Percentiles rank a stretch among this genome's conserved stretches.
Evolutionary conservation across 1,139 yeast genomes (phyloP).

Genomic region (Chernovozyma sophiae-reginae): DNA sequence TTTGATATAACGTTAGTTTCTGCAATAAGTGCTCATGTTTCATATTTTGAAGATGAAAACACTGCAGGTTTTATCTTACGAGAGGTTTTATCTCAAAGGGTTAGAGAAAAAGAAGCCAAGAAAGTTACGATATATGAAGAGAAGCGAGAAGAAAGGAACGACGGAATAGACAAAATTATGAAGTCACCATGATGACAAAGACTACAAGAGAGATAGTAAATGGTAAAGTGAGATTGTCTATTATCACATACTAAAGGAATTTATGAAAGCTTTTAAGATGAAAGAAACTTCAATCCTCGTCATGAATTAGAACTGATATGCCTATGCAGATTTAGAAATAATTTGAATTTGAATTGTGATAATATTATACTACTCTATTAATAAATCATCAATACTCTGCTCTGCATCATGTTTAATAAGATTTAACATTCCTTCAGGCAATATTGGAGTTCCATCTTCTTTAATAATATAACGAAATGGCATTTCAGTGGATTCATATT

Average conservation of each 20-base stretch:
- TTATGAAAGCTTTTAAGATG: too few relatives aligned
- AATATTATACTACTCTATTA: slow-evolving; percentile 18
- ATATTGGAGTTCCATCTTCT: slow-evolving; percentile 61
- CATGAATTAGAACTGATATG: too few relatives aligned
- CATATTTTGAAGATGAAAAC: slow-evolving; percentile 84
- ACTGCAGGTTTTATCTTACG: slow-evolving; percentile 74
- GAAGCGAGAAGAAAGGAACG: slow-evolving; percentile 1
- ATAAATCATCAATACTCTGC: slow-evolving; percentile 64
- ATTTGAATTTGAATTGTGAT: too few relatives aligned
- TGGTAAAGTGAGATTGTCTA: too few relatives aligned
- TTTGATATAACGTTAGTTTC: slow-evolving; percentile 75
- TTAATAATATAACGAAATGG: slow-evolving; percentile 87
- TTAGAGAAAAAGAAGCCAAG: slow-evolving; percentile 19
- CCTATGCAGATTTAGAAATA: too few relatives aligned
- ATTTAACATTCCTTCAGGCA: slow-evolving; percentile 89
- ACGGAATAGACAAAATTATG: background rate
- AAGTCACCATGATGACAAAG: too few relatives aligned
- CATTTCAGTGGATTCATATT: slow-evolving; percentile 94
- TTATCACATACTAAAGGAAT: too few relatives aligned
- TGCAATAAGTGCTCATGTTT: slow-evolving; percentile 82
- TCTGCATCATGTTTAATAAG: slow-evolving; percentile 82
- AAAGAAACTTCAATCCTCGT: too few relatives aligned
- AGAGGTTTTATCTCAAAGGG: slow-evolving; percentile 36
- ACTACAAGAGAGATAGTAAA: too few relatives aligned
- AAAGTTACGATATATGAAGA: slow-evolving; percentile 20